Conservation (phyloP, 2,329 filamentous ascomycete species). For the Rhinocladiella mackenziei region DNA sequence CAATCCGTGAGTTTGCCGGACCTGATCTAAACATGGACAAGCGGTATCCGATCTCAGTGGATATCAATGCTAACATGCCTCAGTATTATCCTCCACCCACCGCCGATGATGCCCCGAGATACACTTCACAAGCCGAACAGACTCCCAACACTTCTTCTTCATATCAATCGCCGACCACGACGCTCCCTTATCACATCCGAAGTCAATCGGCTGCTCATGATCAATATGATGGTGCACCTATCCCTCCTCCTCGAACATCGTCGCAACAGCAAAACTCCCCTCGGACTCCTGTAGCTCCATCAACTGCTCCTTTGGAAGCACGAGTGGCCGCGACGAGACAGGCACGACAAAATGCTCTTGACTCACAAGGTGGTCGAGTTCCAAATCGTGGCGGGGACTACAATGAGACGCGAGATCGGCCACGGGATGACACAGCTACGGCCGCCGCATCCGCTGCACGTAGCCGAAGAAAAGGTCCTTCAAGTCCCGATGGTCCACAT, state of each 20-base stretch:
- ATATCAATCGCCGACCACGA: slow-evolving; percentile 16
- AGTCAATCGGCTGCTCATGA: slow-evolving; percentile 39
- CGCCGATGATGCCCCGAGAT: slow-evolving; percentile 9
- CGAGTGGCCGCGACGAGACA: slow-evolving; percentile 41
- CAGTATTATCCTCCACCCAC: slow-evolving; percentile 19
- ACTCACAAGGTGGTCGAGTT: slow-evolving; percentile 32
- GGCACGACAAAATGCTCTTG: slow-evolving; percentile 34
- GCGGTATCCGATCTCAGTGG: too few species aligned
- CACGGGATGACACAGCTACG: slow-evolving; percentile 34
- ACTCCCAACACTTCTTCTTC: slow-evolving; percentile 13
- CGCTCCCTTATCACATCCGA: slow-evolving; percentile 30
- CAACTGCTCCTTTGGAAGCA: slow-evolving; percentile 35
- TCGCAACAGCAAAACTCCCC: slow-evolving; percentile 57
- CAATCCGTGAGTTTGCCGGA: slow-evolving; percentile 13
- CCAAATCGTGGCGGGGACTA: slow-evolving; percentile 40
- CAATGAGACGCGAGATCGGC: slow-evolving; percentile 41
- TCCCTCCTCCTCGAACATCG: slow-evolving; percentile 76
- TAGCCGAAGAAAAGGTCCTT: slow-evolving; percentile 47
- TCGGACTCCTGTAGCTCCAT: slow-evolving; percentile 37
- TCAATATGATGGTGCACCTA: slow-evolving; percentile 59
- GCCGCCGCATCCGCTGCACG: slow-evolving; percentile 36
- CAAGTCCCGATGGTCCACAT: slow-evolving; percentile 46
- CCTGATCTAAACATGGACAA: too few species aligned
- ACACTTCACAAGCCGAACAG: slow-evolving; percentile 13
- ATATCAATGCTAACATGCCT: slow-evolving; percentile 7